Conservation (phyloP, 73 alveolate genomes). For the Tetrahymena elliotti region DNA sequence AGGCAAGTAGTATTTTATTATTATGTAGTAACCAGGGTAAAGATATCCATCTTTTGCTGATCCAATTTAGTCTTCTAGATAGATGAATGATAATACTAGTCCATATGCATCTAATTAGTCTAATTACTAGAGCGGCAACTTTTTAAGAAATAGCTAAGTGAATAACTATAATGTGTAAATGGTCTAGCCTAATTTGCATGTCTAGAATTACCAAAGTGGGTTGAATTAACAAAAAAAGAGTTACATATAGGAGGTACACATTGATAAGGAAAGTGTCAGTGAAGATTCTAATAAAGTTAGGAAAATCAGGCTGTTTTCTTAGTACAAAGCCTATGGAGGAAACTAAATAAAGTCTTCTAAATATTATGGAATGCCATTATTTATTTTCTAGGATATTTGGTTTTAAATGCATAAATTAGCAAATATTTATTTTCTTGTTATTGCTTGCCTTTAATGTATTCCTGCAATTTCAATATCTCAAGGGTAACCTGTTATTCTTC, state of each 20-base stretch:
- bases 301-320: background rate
- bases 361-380: background rate
- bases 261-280: background rate
- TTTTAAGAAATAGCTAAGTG: background rate
- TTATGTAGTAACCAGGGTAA: background rate
- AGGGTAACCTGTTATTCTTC: slow-evolving; percentile 74
- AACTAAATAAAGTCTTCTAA: background rate
- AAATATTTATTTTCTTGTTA: slow-evolving; percentile 75
- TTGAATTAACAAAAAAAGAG: background rate
- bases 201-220: background rate
- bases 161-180: background rate
- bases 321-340: background rate
- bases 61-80: background rate
- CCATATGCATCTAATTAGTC: background rate
- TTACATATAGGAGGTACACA: background rate
- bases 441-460: slow-evolving; percentile 69
- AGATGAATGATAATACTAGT: background rate
- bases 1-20: background rate
- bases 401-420: slow-evolving; percentile 69
- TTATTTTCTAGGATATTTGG: background rate
- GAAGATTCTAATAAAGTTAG: background rate
- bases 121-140: background rate
- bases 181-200: background rate
- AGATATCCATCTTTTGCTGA: background rate
- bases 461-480: slow-evolving; percentile 76